Evolutionary conservation across 2,329 filamentous ascomycete species (phyloP), one percentile per base, ranked within the genome.

Genomic region (Cadophora sp.): DNA sequence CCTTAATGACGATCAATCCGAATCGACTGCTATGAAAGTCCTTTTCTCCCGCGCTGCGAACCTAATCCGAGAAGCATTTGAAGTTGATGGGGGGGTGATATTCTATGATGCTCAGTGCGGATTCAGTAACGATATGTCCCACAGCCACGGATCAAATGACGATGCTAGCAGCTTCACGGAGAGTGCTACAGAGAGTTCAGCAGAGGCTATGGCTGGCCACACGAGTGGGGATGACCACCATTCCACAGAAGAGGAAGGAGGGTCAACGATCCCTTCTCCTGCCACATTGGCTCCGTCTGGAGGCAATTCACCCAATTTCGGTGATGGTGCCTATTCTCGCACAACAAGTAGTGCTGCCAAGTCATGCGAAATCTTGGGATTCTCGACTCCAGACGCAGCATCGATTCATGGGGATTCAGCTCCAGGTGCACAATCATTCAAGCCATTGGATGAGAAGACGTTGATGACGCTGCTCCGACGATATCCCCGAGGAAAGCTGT

Each of bases 401-500:
- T 77, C 76, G 0, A 73, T 79, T 19, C 69, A 79, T 59, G 75
- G 73, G 0, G 76, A 79, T 65, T 53, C 40, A 12, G 66, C 70
- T 8, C 74, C 76, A 3, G 76, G 75, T 4, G 46, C 68, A 22
- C 63, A 74, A 46, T 67, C 69, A 2, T 77, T 77, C 64, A 58
- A 64, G n/a, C 70, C 74, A 2, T 70, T 78, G 22, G 67, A 75
- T n/a, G 75, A 78, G 60, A 76, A 73, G 46, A 64, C 71, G 2
- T 66, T 78, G 26, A 72, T 75, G 12, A 62, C 68, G 14, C 73
- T 83, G 14, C 73, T 83, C 11, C 78, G 77, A 27, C 79, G 81
- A n/a, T 84, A 84, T 67, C 80, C 81, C 5, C 79, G 80, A 62
- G 83, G 83, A 14, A 83, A 83, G 60, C 71, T 85, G 1, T 84